Conservation (phyloP, 768 basidiomycete genomes). For the Tylopilus plumbeoviolaceoides region DNA sequence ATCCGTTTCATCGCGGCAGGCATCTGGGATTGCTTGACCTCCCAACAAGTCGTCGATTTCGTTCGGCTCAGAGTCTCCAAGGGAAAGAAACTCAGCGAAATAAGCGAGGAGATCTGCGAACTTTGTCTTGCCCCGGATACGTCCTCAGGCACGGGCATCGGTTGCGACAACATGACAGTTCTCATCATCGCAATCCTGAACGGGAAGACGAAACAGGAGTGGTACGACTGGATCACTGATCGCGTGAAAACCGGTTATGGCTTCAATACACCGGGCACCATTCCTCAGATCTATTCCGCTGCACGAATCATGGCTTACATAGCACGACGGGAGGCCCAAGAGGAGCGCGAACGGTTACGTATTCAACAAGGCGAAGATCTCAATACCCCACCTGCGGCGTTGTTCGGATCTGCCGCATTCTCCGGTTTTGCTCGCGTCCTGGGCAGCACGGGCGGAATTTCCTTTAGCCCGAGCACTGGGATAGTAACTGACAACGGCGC, state of each 20-base stretch:
- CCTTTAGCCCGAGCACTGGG: constrained; percentile 53
- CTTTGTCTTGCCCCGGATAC: constrained; percentile 94
- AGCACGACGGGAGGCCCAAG: constrained; percentile 55
- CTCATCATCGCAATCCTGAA: constrained; percentile 85
- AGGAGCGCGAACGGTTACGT: constrained; percentile 42
- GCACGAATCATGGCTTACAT: constrained; percentile 61
- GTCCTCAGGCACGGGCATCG: constrained; percentile 85
- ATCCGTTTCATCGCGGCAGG: constrained; percentile 44
- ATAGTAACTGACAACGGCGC: constrained; percentile 45
- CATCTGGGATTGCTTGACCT: constrained; percentile 96
- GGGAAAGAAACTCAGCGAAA: constrained; percentile 73
- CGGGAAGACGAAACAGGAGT: constrained; percentile 85
- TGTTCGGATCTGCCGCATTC: constrained; percentile 36
- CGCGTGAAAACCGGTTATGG: constrained; percentile 76
- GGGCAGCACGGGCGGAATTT: constrained; percentile 58
- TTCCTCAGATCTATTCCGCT: constrained; percentile 74
- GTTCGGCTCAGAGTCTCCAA: constrained; percentile 78
- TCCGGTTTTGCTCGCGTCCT: constrained; percentile 54
- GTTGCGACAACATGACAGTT: constrained; percentile 99
- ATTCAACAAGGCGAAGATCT: constrained; percentile 34
- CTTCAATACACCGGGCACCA: constrained; percentile 67
- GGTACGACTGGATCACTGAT: constrained; percentile 86
- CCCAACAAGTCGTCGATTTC: constrained; percentile 90
- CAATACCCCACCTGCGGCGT: constrained; percentile 13
- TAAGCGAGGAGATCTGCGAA: constrained; percentile 87